These are phyloP conservation scores for Pestalotiopsis sp. DNA, from an alignment of 2,329 filamentous ascomycete species.

Conservation along the genomic window DNA sequence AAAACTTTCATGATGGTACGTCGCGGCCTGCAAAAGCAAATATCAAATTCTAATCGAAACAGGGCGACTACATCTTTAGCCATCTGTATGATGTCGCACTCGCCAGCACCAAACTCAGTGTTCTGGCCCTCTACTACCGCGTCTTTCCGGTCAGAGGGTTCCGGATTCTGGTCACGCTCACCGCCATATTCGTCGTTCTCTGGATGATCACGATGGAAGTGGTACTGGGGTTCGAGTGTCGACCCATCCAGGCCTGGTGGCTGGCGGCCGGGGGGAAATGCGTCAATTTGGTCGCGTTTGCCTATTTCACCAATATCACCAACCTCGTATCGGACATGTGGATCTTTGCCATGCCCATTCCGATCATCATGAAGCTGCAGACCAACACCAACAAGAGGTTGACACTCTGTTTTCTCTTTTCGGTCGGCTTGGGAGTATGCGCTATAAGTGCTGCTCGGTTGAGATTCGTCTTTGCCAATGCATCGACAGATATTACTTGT, in stretches of 20 bases:
- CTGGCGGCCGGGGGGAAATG: constrained; percentile 21
- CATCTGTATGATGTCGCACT: constrained; percentile 31
- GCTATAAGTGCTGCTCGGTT: constrained; percentile 27
- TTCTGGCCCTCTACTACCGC: constrained; percentile 29
- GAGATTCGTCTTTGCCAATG: constrained; percentile 24
- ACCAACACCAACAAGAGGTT: constrained; percentile 22
- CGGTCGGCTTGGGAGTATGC: constrained; percentile 26
- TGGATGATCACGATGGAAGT: constrained; percentile 30
- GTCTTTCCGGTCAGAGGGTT: constrained; percentile 23
- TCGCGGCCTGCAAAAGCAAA: not conserved
- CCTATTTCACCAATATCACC: constrained; percentile 28
- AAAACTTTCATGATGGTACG: constrained; percentile 25
- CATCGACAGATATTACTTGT: constrained; percentile 27
- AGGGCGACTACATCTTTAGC: constrained; percentile 31
- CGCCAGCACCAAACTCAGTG: constrained; percentile 29
- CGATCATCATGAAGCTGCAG: constrained; percentile 24
- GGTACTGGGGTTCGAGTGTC: constrained; percentile 25
- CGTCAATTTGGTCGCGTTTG: constrained; percentile 26
- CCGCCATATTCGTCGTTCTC: constrained; percentile 19
- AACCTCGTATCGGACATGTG: constrained; percentile 29
- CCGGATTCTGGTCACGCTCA: constrained; percentile 16
- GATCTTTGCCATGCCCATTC: constrained; percentile 30
- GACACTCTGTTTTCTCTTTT: constrained; percentile 26
- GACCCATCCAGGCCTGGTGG: constrained; percentile 29
- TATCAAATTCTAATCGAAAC: constrained; percentile 2